Evolutionary conservation across 2,329 filamentous ascomycete genomes (phyloP), one percentile per base, ranked within the genome.

Genomic region (Orbilia quercus): DNA sequence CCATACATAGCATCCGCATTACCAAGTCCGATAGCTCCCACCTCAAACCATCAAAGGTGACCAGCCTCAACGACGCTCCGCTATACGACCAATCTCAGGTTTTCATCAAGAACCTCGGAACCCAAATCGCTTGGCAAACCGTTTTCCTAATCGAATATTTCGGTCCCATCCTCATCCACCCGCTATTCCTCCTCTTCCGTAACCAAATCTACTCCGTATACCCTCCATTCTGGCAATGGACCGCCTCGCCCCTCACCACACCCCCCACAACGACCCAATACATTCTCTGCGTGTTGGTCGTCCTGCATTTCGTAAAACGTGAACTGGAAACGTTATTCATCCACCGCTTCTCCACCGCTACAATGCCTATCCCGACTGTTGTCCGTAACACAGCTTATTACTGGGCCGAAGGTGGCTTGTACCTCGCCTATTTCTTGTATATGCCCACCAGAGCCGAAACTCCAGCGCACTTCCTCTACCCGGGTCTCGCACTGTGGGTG

Each of bases 341-440:
- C 75, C 95, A 99, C 85, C 92, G 91, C 80, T 99, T 99, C 85
- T 94, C 92, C 65, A 88, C 90, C 75, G 91, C 90, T 79, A 99
- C 95, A 53, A 99, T 99, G 95, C 95, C 95, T 16, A 85, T 87
- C 69, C 83, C 82, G 79, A 96, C 96, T 84, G 91, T 99, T 80
- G 90, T 97, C 86, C 95, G 94, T 82, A 99, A 99, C 85, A 92
- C 89, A 76, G 87, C 86, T 76, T 94, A 97, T 84, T 99, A 99
- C 87, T 99, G 95, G 95, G 79, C 89, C 34, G 82, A 94, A 63
- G 89, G 90, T 2, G 95, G 95, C 53, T 79, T 92, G 23, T 87
- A 95, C 78, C 88, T 94, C 78, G 91, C 91, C 47, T 90, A 90
- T 82, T 93, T 90, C 84, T 87, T 95, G 78, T 98, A 98, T 83